phyloP scores from a whole-genome alignment of 1,284 basidiomycete genomes.

The Hortiboletus rubellus region DNA sequence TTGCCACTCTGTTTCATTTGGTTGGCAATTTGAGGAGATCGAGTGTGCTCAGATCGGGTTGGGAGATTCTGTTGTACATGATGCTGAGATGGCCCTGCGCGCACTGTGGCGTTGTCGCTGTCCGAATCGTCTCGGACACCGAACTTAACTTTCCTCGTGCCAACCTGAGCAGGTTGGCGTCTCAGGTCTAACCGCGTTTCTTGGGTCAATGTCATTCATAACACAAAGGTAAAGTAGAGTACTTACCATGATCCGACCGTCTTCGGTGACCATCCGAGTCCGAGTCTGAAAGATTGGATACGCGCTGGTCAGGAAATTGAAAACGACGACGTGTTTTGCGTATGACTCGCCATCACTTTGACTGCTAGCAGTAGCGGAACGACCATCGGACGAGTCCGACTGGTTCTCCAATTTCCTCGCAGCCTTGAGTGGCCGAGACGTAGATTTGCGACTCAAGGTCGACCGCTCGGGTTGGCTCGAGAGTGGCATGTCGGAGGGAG shows the following conservation, averaged over 20 bases:
- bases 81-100: constrained; percentile 4
- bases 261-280: constrained; percentile 9
- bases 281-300: constrained; percentile 17
- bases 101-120: constrained; percentile 19
- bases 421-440: constrained; percentile 1
- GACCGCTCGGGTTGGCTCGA: background rate
- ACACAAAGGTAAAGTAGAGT: background rate
- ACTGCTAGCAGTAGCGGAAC: background rate
- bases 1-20: constrained; percentile 2
- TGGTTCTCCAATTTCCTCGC: constrained; percentile 18
- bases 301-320: background rate
- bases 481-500: constrained; percentile 11
- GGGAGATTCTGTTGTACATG: constrained; percentile 5
- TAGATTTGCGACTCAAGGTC: constrained; percentile 1
- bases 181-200: constrained; percentile 7
- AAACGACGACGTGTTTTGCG: background rate
- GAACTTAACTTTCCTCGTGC: constrained; percentile 21
- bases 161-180: background rate
- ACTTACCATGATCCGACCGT: constrained; percentile 7
- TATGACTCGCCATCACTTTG: constrained; percentile 14
- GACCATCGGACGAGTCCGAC: constrained; percentile 15
- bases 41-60: background rate
- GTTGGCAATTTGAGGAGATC: background rate
- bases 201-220: background rate
- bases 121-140: constrained; percentile 8